These are phyloP conservation scores for Lactifluus piperatus DNA, from an alignment of 768 basidiomycete genomes.

Conservation along the genomic window DNA sequence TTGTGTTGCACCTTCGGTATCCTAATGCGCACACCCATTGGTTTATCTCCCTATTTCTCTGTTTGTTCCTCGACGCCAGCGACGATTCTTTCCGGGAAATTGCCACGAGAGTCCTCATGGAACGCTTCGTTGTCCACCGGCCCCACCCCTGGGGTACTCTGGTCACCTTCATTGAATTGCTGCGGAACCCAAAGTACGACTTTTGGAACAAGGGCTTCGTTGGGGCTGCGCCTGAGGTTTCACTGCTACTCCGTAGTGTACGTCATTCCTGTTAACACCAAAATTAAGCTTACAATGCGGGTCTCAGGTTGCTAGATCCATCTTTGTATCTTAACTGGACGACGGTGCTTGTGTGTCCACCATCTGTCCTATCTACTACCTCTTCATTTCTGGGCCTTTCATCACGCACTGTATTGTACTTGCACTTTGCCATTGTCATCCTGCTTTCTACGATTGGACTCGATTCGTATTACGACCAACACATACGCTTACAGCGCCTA, in stretches of 20 bases:
- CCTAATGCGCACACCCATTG: conserved; percentile 98
- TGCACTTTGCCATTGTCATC: conserved; percentile 42
- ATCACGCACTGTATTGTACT: conserved; percentile 84
- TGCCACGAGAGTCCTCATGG: conserved; percentile 82
- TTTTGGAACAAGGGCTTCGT: conserved; percentile 88
- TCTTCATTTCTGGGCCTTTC: conserved; percentile 35
- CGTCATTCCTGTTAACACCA: conserved; percentile 26
- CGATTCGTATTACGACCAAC: conserved; percentile 33
- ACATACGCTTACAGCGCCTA: conserved; percentile 30
- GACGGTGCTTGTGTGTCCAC: conserved; percentile 31
- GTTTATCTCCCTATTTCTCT: conserved; percentile 87
- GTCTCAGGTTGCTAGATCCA: conserved; percentile 61
- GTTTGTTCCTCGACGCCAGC: conserved; percentile 76
- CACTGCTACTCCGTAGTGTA: conserved; percentile 76
- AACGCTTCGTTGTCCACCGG: conserved; percentile 87
- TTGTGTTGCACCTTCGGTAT: conserved; percentile 92
- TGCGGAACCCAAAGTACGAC: conserved; percentile 83
- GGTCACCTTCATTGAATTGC: conserved; percentile 88
- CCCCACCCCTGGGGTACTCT: conserved; percentile 96
- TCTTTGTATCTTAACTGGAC: conserved; percentile 54
- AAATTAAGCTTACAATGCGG: conserved; percentile 9
- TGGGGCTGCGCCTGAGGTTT: conserved; percentile 78
- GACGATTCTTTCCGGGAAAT: conserved; percentile 74
- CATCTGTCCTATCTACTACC: conserved; percentile 65
- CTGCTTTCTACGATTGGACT: conserved; percentile 38